Conservation (phyloP, 805 yeast genomes). For the Ascoidea asiatica region DNA sequence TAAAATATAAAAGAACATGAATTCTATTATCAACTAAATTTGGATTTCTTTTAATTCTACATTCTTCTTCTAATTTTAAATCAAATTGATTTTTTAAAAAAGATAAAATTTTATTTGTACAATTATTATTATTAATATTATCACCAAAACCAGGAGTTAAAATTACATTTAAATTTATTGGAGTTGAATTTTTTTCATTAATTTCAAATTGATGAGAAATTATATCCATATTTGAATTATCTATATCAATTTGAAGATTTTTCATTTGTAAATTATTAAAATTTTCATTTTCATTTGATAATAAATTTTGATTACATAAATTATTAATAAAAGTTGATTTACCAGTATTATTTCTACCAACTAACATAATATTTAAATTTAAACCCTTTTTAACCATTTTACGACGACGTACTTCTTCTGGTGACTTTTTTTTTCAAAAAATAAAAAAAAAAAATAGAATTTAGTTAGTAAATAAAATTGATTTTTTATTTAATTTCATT, state of each 20-base stretch:
- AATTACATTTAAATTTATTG: slow-evolving; percentile 41
- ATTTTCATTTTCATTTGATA: neutral
- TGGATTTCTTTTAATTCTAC: slow-evolving; percentile 77
- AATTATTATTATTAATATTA: slow-evolving; percentile 46
- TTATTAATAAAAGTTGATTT: slow-evolving; percentile 62
- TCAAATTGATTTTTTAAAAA: slow-evolving; percentile 71
- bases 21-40: slow-evolving; percentile 67
- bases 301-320: slow-evolving; percentile 31
- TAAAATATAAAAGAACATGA: slow-evolving; percentile 59
- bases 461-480: neutral
- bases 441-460: too few species aligned
- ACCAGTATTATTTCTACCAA: slow-evolving; percentile 66
- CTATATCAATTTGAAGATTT: neutral
- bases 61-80: slow-evolving; percentile 71
- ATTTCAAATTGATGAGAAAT: slow-evolving; percentile 29
- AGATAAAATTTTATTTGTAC: slow-evolving; percentile 34
- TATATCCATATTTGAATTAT: neutral
- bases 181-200: slow-evolving; percentile 41
- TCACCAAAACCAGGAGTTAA: slow-evolving; percentile 75
- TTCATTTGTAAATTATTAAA: too few species aligned
- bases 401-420: slow-evolving; percentile 35
- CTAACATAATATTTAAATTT: slow-evolving; percentile 52
- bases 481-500: too few species aligned
- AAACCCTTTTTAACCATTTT: slow-evolving; percentile 51
- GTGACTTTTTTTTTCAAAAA: slow-evolving; percentile 9